These are phyloP conservation scores for Colletotrichum sp. DNA, from an alignment of 2,329 filamentous ascomycete species.

Conservation along the genomic window DNA sequence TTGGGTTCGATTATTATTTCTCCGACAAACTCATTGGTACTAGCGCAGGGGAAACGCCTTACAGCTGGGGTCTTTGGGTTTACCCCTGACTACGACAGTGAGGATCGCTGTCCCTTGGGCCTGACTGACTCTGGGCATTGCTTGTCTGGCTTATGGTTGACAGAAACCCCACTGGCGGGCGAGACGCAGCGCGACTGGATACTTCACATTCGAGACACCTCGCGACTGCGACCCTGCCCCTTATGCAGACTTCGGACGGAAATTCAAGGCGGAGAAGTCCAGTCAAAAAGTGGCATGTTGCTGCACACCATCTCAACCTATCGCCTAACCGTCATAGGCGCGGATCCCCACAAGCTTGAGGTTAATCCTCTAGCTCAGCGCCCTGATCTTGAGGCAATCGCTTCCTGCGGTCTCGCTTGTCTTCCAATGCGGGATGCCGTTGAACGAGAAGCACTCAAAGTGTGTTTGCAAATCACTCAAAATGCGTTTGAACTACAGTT, in stretches of 20 bases:
- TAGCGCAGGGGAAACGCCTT: not conserved
- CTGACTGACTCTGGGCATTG: not conserved
- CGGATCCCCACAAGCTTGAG: not conserved
- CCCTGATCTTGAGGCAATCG: not conserved
- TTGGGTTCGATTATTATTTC: not conserved
- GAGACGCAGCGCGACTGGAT: not conserved
- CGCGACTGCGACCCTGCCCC: not conserved
- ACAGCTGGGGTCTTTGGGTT: too few species aligned
- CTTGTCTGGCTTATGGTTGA: not conserved
- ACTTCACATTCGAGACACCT: conserved; percentile 5
- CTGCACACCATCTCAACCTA: not conserved
- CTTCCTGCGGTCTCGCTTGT: not conserved
- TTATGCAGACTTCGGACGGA: conserved; percentile 4
- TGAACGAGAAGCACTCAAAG: not conserved
- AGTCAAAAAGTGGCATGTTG: not conserved
- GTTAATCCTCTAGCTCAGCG: not conserved
- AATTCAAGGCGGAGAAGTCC: not conserved
- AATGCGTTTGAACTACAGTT: not conserved
- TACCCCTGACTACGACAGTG: not conserved
- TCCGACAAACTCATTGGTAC: not conserved
- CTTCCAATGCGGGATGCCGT: not conserved
- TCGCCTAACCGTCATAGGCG: not conserved
- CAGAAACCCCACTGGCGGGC: not conserved
- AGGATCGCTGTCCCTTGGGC: not conserved
- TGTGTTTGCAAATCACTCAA: not conserved